Evolutionary conservation across 2,329 filamentous ascomycete genomes (phyloP), one percentile per base, ranked within the genome.

Genomic region (Neoascochyta sp.): DNA sequence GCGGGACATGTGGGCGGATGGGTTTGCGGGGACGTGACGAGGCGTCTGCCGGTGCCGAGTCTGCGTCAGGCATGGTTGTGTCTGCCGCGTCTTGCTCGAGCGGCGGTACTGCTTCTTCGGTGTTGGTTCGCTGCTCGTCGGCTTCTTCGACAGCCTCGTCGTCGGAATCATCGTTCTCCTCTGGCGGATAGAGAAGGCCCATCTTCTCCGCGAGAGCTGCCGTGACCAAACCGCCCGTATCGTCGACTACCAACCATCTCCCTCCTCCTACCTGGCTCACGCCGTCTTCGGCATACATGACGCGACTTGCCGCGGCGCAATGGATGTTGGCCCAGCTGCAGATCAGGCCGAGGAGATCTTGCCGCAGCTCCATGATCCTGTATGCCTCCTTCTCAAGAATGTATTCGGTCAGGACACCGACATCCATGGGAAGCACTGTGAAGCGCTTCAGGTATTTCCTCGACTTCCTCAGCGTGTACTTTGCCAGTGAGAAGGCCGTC

Each of bases 381-480:
- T 71, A 68, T 0, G 86, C 73, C 47, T 96, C 89, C 52, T 83
- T 86, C 50, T 93, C 86, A 27, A 95, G 66, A 52, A 90, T 72
- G 70, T 83, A 93, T 46, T 87, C 77, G 12, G 80, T 79, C 40
- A 96, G 69, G 43, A 79, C 74, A 0, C 80, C 74, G 9, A 93
- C 79, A 54, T 95, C 88, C 47, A 96, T 67, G 0, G 90, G 90
- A 29, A 94, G 63, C 2, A 92, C 78, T 0, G 84, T 86, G 54
- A 98, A 96, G 9, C 88, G 75, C 51, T 84, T 81, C 43, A 96
- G 75, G 60, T 94, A 96, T 65, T 98, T 98, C 59, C 82, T 89
- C 43, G 86, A 83, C 68, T 98, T 98, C 24, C 94, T 74, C 11
- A 96, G 70, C 54, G 92, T 95, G 65, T 98, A 98, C 63, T 98